Base-by-base conservation (phyloP, 805 yeast genomes). In the Teunomyces stri region DNA sequence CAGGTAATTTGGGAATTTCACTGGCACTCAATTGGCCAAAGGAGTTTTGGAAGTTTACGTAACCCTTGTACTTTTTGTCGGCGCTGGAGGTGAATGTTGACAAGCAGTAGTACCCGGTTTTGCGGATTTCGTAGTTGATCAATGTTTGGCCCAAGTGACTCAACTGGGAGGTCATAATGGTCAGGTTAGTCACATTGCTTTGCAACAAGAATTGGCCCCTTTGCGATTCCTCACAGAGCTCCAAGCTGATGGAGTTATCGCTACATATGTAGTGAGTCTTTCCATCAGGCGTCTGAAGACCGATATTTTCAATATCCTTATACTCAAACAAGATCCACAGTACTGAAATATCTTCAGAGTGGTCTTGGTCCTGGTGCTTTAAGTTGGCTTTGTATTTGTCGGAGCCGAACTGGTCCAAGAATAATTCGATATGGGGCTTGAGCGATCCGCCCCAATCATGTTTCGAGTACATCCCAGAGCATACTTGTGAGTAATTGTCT, bases 61-160 rank as follows among this genome's bases (percentile, higher is more conserved):
- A 66, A 12, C 92, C 87, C 43, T 75, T 65, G 66, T 84, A 94
- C 16, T 70, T 72, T 38, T 64, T 62, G 42, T 61, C 62, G 10
- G 63, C 58, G 13, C 64, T 55, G 20, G 78, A 69, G 20, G 81
- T 74, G 53, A 74, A 81, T 0, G 95, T 85, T 1, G 90, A 83
- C 36, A 92, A 86, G 72, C 99, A 94, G 69, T 91, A 94, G 66
- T 86, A 94, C 5, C 98, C 98, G 1, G 98, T 89, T 49, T 77
- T 75, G 48, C 75, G 70, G 38, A 94, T 81, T 3, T 74, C 73
- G 59, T 90, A 94, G 33, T 78, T 74, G 49, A 84, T 66, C 37
- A 81, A 79, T 37, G 81, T 81, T 25, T 78, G 73, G 3, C 92
- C 92, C 42, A 78, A 68, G 4, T 77, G 71, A 21, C 75, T 71